A percentile compares a stretch with the other conserved stretches of the same genome.
These are phyloP conservation scores for Phytophthora agathidicida DNA, from an alignment of 352 stramenopile species.

Conservation along the genomic window DNA sequence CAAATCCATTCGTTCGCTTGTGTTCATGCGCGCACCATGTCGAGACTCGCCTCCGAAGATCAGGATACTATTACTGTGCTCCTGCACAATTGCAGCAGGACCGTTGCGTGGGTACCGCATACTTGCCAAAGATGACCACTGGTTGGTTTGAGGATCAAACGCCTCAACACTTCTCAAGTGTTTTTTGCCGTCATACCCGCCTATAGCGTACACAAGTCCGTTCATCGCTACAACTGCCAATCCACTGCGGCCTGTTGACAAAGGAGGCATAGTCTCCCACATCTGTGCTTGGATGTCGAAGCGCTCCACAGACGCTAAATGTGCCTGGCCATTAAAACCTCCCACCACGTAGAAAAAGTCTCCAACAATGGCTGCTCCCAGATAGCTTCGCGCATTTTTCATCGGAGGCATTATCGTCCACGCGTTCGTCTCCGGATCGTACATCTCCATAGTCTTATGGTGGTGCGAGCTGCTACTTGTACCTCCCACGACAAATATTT, in stretches of 20 bases:
- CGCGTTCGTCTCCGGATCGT: constrained; percentile 53
- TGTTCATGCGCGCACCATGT: constrained; percentile 69
- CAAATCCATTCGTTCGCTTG: constrained; percentile 60
- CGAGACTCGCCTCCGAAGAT: constrained; percentile 74
- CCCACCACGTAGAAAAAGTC: constrained; percentile 69
- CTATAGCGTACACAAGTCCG: constrained; percentile 64
- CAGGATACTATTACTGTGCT: constrained; percentile 55
- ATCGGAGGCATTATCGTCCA: constrained; percentile 66
- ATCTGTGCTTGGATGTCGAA: constrained; percentile 49
- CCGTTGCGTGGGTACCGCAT: constrained; percentile 76
- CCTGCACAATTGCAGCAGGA: constrained; percentile 52
- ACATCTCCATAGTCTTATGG: constrained; percentile 60
- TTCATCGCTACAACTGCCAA: constrained; percentile 57
- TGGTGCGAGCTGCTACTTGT: constrained; percentile 64
- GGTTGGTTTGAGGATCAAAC: constrained; percentile 52
- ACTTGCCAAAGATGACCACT: constrained; percentile 47
- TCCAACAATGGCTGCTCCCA: constrained; percentile 52
- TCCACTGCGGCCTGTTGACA: constrained; percentile 62
- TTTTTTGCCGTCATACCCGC: constrained; percentile 67
- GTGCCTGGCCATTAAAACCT: constrained; percentile 72
- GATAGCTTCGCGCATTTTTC: constrained; percentile 63
- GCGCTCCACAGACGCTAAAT: constrained; percentile 61
- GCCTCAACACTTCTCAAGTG: constrained; percentile 75
- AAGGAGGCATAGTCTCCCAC: constrained; percentile 61
- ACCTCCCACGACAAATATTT: constrained; percentile 69